Percentiles rank a stretch among this genome's conserved stretches.
phyloP scores from a whole-genome alignment of 2,329 filamentous ascomycete species.

The Lomentospora prolificans region DNA sequence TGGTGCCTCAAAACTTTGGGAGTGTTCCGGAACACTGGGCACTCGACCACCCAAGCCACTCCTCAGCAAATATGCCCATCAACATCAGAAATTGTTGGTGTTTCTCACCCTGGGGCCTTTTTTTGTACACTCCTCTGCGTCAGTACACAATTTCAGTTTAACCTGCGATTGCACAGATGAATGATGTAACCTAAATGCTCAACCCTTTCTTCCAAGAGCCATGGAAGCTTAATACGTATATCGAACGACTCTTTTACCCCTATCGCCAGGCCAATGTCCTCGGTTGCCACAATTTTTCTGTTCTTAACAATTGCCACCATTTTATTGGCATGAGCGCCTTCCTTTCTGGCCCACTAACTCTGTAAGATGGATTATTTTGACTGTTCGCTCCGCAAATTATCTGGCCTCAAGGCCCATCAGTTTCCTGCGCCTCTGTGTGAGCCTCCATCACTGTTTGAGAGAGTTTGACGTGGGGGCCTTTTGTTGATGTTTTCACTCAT shows the following conservation, averaged over 20 bases:
- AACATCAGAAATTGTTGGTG: neutral
- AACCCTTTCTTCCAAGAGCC: neutral
- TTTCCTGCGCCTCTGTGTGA: no score
- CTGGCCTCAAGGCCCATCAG: no score
- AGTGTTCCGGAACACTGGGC: no score
- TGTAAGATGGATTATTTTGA: no score
- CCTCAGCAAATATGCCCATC: neutral
- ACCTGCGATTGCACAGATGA: no score
- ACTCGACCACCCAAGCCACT: neutral
- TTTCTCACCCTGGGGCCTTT: no score
- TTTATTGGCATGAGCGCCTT: no score
- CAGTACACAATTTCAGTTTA: no score
- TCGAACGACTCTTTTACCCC: neutral
- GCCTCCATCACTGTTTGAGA: neutral
- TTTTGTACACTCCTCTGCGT: no score
- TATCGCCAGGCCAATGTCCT: neutral
- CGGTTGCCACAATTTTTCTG: neutral
- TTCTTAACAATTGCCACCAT: neutral
- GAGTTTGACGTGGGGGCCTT: neutral
- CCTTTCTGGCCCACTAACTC: no score
- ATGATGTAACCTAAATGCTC: neutral
- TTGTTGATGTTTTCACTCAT: neutral
- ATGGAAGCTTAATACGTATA: constrained; percentile 4
- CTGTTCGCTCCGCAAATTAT: no score
- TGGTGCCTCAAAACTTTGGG: neutral